Evolutionary conservation across 2,329 filamentous ascomycete genomes (phyloP).

Genomic region (Hypoxylon sp.): DNA sequence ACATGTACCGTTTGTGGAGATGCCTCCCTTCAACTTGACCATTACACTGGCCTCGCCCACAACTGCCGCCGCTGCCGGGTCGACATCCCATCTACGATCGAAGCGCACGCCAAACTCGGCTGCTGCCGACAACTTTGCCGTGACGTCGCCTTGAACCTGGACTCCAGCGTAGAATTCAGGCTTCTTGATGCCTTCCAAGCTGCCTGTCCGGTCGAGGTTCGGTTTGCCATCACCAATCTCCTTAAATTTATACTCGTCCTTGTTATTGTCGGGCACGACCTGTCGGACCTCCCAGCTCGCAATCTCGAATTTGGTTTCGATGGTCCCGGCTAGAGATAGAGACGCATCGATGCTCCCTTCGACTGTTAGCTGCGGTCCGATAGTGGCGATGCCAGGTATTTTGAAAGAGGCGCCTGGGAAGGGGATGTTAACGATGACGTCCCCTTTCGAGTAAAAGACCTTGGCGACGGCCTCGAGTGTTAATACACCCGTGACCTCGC

Average conservation of each 20-base stretch:
- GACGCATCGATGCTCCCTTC: conserved; percentile 43
- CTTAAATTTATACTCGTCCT: conserved; percentile 15
- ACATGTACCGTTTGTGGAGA: not conserved
- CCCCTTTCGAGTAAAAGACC: conserved; percentile 21
- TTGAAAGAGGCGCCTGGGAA: conserved; percentile 52
- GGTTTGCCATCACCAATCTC: conserved; percentile 5
- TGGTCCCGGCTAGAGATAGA: conserved; percentile 43
- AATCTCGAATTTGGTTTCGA: conserved; percentile 51
- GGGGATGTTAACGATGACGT: conserved; percentile 37
- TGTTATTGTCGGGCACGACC: conserved; percentile 2
- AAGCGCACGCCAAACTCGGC: conserved; percentile 17
- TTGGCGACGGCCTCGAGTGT: conserved; percentile 50
- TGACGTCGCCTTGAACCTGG: conserved; percentile 15
- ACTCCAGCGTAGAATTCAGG: conserved; percentile 13
- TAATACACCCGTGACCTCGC: conserved; percentile 47
- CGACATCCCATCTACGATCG: conserved; percentile 13
- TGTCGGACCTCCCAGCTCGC: conserved; percentile 48
- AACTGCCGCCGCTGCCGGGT: conserved; percentile 13
- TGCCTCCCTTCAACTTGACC: conserved; percentile 8
- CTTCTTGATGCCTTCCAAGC: conserved; percentile 7
- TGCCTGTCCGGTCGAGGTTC: conserved; percentile 5
- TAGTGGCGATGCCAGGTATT: conserved; percentile 52
- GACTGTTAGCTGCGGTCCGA: conserved; percentile 53
- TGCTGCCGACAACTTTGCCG: conserved; percentile 14
- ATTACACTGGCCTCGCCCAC: conserved; percentile 5